A percentile compares a stretch with the other conserved stretches of the same genome.
Evolutionary conservation across 768 basidiomycete species (phyloP).

Genomic region (Suillus weaverae): DNA sequence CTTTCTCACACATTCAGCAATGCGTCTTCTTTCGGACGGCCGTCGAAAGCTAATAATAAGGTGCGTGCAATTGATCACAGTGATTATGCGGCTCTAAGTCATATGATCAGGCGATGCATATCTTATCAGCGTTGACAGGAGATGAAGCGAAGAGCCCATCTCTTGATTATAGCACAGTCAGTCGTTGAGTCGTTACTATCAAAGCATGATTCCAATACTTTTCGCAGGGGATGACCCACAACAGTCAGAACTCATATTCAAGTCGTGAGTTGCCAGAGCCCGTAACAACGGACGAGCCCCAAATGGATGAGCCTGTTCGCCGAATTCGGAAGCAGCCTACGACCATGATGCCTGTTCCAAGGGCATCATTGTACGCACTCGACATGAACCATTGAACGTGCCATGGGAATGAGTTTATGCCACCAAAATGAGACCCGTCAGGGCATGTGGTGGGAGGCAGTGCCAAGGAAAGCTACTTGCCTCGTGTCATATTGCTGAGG

Average conservation of each 20-base stretch:
- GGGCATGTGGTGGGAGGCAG: neutral
- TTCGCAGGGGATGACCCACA: neutral
- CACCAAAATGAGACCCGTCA: neutral
- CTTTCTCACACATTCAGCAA: constrained; percentile 14
- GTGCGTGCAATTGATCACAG: constrained; percentile 8
- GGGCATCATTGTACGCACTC: neutral
- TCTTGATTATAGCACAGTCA: constrained; percentile 7
- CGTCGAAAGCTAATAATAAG: constrained; percentile 8
- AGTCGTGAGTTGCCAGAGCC: neutral
- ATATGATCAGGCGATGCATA: neutral
- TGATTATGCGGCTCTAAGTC: neutral
- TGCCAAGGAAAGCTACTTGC: neutral
- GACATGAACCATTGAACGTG: neutral
- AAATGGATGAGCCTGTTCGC: neutral
- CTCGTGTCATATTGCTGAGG: neutral
- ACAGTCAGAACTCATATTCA: constrained; percentile 2
- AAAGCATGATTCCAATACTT: neutral
- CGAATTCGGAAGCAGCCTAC: neutral
- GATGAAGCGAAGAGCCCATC: constrained; percentile 4
- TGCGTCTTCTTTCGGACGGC: neutral
- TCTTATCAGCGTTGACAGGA: neutral
- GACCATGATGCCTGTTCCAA: neutral
- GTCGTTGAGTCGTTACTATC: neutral
- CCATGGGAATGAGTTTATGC: neutral
- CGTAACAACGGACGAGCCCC: neutral